Base-by-base conservation (phyloP, 257 asterid genomes). In the Rubia yunnanensis region DNA sequence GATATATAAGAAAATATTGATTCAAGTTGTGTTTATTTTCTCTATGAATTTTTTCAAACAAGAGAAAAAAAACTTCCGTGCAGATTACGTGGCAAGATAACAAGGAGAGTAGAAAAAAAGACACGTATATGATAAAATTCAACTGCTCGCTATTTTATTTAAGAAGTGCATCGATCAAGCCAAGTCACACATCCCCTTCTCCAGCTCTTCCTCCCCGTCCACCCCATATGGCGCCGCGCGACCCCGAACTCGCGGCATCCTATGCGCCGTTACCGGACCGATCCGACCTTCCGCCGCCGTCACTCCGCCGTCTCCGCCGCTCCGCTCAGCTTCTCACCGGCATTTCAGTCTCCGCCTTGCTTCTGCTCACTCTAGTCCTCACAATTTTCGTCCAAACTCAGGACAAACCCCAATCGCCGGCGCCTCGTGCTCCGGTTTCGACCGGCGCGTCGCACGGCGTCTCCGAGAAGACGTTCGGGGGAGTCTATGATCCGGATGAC, bases 371-470 rank as follows among this genome's bases (percentile, higher is more conserved):
- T 6, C 59, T 79, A 31, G 14, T 78, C 23, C 35, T 79, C 32
- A 63, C 78, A 30, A 7, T 77, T 54, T 18, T 70, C 55, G 70
- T 70, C 48, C 77, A 60, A 2, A 57, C 59, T 1, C 67, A 73
- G 31, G 28, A 53, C 10, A 11, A 66, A 15, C 70, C 76, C n/a
- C 77, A 39, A 65, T 49, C 30, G 32, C 27, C 63, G 28, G 69
- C 57, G 62, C 26, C 57, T 1, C 34, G 1, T 22, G 26, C 5
- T 26, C 76, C 72, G n/a, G 75, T 76, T 63, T 85, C 96, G 0
- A 78, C 96, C 75, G 95, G 95, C 64, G 76, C 54, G 20, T 68
- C 78, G 22, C 85, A 84, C 54, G 97, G 97, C 7, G 96, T 88
- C 57, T 91, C 97, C 68, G 96, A 91, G 67, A 91, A 88, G 77